These are phyloP conservation scores for Isochrysis galbana DNA, from an alignment of 78 protist genomes.

Conservation along the genomic window DNA sequence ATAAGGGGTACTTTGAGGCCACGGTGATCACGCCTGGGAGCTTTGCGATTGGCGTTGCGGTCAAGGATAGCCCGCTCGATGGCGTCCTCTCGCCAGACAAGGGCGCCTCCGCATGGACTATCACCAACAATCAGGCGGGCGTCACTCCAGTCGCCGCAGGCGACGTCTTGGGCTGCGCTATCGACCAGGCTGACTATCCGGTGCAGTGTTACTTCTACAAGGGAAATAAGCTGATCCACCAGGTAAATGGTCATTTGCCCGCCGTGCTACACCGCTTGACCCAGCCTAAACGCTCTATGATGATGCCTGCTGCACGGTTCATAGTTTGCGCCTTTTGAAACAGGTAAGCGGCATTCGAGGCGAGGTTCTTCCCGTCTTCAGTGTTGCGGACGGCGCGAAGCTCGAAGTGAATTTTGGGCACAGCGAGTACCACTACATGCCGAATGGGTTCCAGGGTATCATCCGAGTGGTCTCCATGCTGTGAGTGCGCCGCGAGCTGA, in stretches of 20 bases:
- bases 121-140: not conserved
- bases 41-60: not conserved
- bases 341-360: not conserved
- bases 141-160: not conserved
- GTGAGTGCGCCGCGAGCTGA: not conserved
- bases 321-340: not conserved
- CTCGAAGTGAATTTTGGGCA: not conserved
- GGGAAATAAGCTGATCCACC: not conserved
- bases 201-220: slow-evolving; percentile 9
- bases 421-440: not conserved
- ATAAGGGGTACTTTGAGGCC: not conserved
- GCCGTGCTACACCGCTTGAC: not conserved
- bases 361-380: not conserved
- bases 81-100: not conserved
- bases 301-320: too few species aligned
- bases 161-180: not conserved
- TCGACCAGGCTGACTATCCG: slow-evolving; percentile 1
- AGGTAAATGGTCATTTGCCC: not conserved
- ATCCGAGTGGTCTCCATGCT: not conserved
- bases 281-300: too few species aligned
- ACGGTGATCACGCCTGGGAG: not conserved
- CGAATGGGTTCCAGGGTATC: not conserved
- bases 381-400: not conserved
- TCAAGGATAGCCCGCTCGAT: not conserved
- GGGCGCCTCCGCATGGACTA: not conserved